A percentile compares a stretch with the other conserved stretches of the same genome.
Conservation (phyloP, 2,329 filamentous ascomycete species). For the Coleophoma eucalyptorum region DNA sequence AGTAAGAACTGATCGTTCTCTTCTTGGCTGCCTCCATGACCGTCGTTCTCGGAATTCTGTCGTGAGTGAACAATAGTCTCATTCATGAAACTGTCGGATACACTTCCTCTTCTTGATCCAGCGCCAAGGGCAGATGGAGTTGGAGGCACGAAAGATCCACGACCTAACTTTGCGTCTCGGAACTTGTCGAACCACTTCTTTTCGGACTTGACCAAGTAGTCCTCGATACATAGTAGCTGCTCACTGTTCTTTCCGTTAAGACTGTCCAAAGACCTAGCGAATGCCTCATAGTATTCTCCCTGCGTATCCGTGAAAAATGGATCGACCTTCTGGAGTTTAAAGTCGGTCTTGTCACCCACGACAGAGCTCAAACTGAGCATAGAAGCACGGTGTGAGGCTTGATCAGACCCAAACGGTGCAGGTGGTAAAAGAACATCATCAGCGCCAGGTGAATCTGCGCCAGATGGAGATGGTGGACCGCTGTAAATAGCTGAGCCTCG, state of each 20-base stretch:
- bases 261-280: conserved; percentile 51
- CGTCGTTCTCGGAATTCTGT: not conserved
- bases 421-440: conserved; percentile 1
- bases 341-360: conserved; percentile 57
- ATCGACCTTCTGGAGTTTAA: conserved; percentile 61
- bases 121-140: not conserved
- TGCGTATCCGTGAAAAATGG: conserved; percentile 64
- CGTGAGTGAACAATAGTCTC: conserved; percentile 2
- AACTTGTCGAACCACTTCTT: conserved; percentile 63
- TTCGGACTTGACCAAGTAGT: conserved; percentile 60
- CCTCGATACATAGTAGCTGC: conserved; percentile 58
- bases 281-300: conserved; percentile 56
- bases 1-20: conserved; percentile 46
- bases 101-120: not conserved
- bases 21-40: not conserved
- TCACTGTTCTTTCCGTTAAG: conserved; percentile 53
- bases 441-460: not conserved
- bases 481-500: not conserved
- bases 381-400: not conserved
- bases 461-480: not conserved
- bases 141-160: not conserved
- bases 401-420: not conserved
- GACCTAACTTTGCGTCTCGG: conserved; percentile 52
- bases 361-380: conserved; percentile 41
- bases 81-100: conserved; percentile 1